These are phyloP conservation scores for Cymbidium sinense DNA, from an alignment of 106 monocot genomes.

Conservation along the genomic window DNA sequence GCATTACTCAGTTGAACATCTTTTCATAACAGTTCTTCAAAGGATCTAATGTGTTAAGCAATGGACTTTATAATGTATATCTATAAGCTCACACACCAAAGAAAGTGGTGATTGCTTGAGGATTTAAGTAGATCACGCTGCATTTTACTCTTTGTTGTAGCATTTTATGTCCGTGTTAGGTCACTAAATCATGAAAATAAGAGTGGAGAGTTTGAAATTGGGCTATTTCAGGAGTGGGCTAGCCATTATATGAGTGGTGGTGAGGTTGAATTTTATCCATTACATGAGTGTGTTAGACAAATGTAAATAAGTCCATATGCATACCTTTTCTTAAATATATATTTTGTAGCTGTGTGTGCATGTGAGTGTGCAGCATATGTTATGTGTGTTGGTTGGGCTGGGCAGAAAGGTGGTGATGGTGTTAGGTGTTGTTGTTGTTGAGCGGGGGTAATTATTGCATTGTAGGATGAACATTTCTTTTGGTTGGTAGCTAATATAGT, in stretches of 20 bases:
- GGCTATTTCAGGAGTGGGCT: background rate
- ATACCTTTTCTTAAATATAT: background rate
- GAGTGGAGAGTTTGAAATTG: background rate
- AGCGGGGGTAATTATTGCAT: background rate
- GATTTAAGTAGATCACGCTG: background rate
- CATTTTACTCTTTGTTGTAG: background rate
- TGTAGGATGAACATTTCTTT: background rate
- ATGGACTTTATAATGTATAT: background rate
- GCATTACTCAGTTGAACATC: background rate
- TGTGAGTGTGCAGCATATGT: background rate
- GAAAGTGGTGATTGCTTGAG: background rate
- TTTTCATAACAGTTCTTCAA: background rate
- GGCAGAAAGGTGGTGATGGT: background rate
- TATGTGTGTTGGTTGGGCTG: background rate
- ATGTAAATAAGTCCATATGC: background rate
- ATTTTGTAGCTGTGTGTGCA: background rate
- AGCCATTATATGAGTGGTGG: background rate
- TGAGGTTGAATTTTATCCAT: background rate
- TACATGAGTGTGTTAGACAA: background rate
- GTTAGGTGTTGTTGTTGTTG: background rate
- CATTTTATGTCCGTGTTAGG: background rate
- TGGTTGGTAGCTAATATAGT: background rate
- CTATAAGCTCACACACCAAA: background rate
- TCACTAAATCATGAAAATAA: background rate
- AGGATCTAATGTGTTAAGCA: background rate